Base-by-base conservation (phyloP, 176 grass and related monocot species). In the Tuctoria greenei region DNA sequence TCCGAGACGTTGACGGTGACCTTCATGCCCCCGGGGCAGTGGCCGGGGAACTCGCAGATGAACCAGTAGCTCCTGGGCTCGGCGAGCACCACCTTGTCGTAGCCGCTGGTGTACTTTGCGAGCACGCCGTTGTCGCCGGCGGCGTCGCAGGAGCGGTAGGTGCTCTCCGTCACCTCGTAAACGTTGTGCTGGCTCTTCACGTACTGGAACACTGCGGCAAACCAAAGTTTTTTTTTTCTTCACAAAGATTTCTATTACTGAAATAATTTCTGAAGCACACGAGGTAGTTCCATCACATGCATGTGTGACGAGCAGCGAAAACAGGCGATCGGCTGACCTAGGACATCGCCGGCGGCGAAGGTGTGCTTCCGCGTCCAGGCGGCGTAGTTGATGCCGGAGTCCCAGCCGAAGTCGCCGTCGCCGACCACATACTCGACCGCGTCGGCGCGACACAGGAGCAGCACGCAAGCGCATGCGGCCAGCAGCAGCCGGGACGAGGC, bases 1-100 rank as follows among this genome's bases (percentile, higher is more conserved):
- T 12, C 15, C 0, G 72, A 47, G 50, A 85, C 85, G 47, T 69
- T 88, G 68, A 91, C 64, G 57, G 73, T 73, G 56, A 88, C 2
- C 78, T 15, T 84, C 89, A 79, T 85, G 8, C 89, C 85, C 4
- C 74, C 85, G 2, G 40, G 14, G 73, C 89, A 91, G 73, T 91
- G 89, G 15, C 50, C 69, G 24, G 40, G 47, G 56, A 85, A 0
- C 16, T 61, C n/a, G 85, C 89, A 91, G 61, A 91, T 82, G 78
- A 91, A 91, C 73, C 82, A 91, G 78, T 85, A 88, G 6, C 5
- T 43, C 73, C 40, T 64, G 50, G 56, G 24, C 56, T 82, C 85
- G 1, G 39, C 42, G 36, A 91, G 85, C 15, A 51, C 28, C 27
- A 91, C 42, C 45, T 8, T 83, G 81, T 91, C 82, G 56, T 23